A percentile compares a stretch with the other conserved stretches of the same genome.
phyloP scores from a whole-genome alignment of 1,139 yeast genomes.

The Pichia inconspicua region DNA sequence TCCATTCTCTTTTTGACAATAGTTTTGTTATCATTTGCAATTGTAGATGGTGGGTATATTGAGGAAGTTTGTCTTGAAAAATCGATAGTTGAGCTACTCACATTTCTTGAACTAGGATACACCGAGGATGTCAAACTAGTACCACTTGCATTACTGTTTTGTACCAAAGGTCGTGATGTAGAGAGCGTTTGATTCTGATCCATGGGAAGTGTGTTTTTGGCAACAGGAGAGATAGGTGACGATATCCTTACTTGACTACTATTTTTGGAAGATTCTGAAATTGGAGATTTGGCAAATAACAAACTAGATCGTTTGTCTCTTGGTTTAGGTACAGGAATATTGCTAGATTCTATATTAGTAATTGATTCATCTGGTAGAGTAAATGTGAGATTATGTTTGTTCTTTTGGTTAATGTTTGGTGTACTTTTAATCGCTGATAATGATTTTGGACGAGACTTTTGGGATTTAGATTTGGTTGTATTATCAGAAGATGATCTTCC shows the following conservation, averaged over 20 bases:
- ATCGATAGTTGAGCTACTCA: conserved; percentile 6
- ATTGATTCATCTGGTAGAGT: conserved; percentile 11
- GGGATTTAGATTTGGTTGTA: neutral
- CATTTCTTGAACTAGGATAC: conserved; percentile 5
- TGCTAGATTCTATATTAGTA: conserved; percentile 3
- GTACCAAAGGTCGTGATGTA: neutral
- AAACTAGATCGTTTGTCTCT: neutral
- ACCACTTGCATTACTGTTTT: neutral
- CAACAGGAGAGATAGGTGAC: conserved; percentile 1
- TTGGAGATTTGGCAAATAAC: neutral
- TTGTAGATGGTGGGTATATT: conserved; percentile 10
- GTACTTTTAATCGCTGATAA: neutral
- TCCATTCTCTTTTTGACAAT: conserved; percentile 3
- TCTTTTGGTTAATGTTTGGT: neutral
- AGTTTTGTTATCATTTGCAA: neutral
- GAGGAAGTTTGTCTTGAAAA: conserved; percentile 13
- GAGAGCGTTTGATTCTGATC: neutral
- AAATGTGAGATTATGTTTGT: conserved; percentile 6
- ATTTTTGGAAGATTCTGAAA: neutral
- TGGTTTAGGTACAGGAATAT: conserved; percentile 3
- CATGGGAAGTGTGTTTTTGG: neutral
- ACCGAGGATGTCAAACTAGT: conserved; percentile 10
- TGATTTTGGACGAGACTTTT: conserved; percentile 4
- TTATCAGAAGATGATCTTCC: conserved; percentile 7
- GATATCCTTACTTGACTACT: neutral